Evolutionary conservation across 176 grass and related monocot genomes (phyloP).

Genomic region (Oryza brachyantha): DNA sequence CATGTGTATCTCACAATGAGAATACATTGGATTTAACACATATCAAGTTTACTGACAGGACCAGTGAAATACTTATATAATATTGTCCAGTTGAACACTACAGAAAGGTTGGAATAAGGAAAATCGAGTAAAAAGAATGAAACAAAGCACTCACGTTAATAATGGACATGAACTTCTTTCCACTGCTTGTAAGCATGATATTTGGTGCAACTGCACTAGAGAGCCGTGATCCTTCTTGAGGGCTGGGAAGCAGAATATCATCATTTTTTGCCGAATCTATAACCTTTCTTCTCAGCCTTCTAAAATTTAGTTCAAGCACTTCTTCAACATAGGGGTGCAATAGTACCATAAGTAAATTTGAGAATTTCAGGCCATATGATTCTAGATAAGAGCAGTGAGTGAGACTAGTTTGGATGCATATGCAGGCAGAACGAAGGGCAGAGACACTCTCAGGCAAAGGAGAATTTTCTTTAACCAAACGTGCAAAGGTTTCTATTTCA

Average conservation of each 20-base stretch:
- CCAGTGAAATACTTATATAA: neutral
- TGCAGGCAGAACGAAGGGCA: constrained; percentile 77
- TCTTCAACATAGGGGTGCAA: constrained; percentile 84
- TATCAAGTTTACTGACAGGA: neutral
- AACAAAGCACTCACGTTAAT: constrained; percentile 56
- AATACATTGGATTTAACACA: constrained; percentile 14
- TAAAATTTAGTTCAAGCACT: constrained; percentile 92
- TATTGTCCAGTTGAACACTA: constrained; percentile 4
- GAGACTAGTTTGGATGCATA: constrained; percentile 84
- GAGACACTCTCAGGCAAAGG: constrained; percentile 64
- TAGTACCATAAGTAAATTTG: constrained; percentile 82
- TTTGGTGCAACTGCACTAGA: constrained; percentile 50
- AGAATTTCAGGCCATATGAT: constrained; percentile 74
- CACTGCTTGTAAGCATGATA: constrained; percentile 69
- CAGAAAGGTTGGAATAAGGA: neutral
- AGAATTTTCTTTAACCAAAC: constrained; percentile 92
- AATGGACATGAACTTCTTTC: constrained; percentile 86
- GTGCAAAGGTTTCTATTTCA: constrained; percentile 80
- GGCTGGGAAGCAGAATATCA: constrained; percentile 40
- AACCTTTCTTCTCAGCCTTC: constrained; percentile 69
- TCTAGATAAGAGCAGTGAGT: constrained; percentile 78
- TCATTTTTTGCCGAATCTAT: constrained; percentile 66
- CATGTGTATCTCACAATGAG: neutral
- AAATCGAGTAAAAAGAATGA: constrained; percentile 23
- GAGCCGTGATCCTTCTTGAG: constrained; percentile 53